Base-by-base conservation (phyloP, 768 basidiomycete species). In the Amanita polypyramis region DNA sequence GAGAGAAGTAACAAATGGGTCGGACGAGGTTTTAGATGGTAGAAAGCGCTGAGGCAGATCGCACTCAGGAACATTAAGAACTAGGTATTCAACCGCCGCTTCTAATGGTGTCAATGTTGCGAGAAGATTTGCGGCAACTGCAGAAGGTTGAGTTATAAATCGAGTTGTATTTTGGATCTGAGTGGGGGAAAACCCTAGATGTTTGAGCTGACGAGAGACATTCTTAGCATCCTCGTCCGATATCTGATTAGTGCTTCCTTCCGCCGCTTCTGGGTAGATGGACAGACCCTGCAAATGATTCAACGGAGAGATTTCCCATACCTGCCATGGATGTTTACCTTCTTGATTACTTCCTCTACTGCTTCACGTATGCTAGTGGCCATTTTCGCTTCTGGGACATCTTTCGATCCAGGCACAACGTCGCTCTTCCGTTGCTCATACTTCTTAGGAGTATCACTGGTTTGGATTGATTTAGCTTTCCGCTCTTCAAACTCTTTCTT, bases 51-150 rank as follows among this genome's bases (percentile, higher is more conserved):
- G 59, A 0, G 94, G 94, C 4, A 96, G 73, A 55, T 95, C 92
- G 49, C 87, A 83, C 66, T 97, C 93, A 0, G 92, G 85, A 4
- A 87, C 60, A 55, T 88, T 78, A 17, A 95, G 70, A 38, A 95
- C 72, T 2, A 96, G 72, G 65, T 89, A 90, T 54, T 92, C 86
- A 38, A 93, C 82, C 44, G 80, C 79, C 0, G 90, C 87, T 58
- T 91, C 81, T 11, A 91, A 62, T 4, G 83, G 77, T 4, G 78
- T 69, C 2, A 80, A 62, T 5, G 76, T 68, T 5, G 60, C 63
- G 29, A 92, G 67, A 11, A 95, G 70, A 33, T 76, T 78, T 14
- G 76, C 70, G 4, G 78, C 68, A n/a, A 85, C 65, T 3, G 74
- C 60, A 9, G 82, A 83, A 11, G 79, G 68, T 12, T 64, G 55